Evolutionary conservation across 345 rosid genomes (phyloP).

Genomic region (Trapa bicornis): DNA sequence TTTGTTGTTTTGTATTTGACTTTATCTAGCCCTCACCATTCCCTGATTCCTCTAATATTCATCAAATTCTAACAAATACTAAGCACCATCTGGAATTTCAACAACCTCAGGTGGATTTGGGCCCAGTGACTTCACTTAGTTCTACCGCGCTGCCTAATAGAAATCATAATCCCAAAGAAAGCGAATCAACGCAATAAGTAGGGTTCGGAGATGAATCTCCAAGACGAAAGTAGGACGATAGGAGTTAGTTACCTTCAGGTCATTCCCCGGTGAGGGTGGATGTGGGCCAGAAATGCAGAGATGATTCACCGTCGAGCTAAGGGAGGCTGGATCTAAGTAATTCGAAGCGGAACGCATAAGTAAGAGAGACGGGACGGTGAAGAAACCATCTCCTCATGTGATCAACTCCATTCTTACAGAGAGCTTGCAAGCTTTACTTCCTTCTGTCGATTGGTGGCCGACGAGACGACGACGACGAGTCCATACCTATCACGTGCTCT

Average conservation of each 20-base stretch:
- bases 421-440: background rate
- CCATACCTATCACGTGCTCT: too few relatives aligned
- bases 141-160: background rate
- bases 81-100: background rate
- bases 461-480: too few relatives aligned
- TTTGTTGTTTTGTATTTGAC: too few relatives aligned
- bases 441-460: too few relatives aligned
- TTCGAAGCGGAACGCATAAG: background rate
- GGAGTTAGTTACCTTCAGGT: conserved; percentile 6
- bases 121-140: background rate
- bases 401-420: conserved; percentile 4
- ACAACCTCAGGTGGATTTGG: background rate
- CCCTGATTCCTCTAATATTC: background rate
- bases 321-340: background rate
- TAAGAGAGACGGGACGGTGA: background rate
- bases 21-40: background rate
- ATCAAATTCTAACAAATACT: background rate
- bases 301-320: background rate
- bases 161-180: background rate
- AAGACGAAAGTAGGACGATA: background rate
- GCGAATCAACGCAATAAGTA: background rate
- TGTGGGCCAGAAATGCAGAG: background rate
- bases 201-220: background rate
- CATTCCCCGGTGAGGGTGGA: background rate
- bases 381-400: background rate